These are phyloP conservation scores for Gossypium sturtianum DNA, from an alignment of 345 rosid genomes.

Conservation along the genomic window DNA sequence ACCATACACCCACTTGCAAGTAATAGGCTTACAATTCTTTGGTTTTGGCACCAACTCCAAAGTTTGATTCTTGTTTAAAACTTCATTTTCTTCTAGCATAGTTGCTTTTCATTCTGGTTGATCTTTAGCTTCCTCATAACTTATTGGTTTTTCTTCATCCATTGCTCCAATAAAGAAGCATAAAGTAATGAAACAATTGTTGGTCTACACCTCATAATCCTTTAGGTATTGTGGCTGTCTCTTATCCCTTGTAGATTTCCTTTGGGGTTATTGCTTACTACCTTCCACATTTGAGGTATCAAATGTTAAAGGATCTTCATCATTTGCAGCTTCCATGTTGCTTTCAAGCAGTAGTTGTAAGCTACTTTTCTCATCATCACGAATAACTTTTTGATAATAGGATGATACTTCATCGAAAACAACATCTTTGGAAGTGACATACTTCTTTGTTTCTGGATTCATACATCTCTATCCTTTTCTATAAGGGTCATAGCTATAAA, in stretches of 20 bases:
- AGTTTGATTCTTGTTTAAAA: background rate
- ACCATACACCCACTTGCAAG: background rate
- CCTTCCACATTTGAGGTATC: too few species aligned
- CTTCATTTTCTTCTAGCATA: background rate
- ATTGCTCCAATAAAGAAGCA: background rate
- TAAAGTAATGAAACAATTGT: background rate
- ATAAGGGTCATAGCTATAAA: slow-evolving; percentile 14
- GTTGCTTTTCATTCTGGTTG: background rate
- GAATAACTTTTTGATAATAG: background rate
- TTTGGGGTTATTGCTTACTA: too few species aligned
- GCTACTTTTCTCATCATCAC: background rate
- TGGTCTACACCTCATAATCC: background rate
- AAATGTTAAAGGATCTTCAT: too few species aligned
- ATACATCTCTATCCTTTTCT: slow-evolving; percentile 17
- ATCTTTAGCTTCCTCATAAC: background rate
- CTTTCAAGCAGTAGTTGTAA: too few species aligned
- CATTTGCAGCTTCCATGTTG: too few species aligned
- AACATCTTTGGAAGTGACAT: slow-evolving; percentile 1
- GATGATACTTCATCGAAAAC: slow-evolving; percentile 19
- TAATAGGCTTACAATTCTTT: background rate
- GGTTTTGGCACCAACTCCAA: background rate
- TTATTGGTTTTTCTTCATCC: background rate
- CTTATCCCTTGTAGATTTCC: too few species aligned
- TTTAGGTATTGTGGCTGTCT: background rate
- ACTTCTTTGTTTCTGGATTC: slow-evolving; percentile 16